Base-by-base conservation (phyloP, 78 protist species). In the Polysphondylium violaceum region DNA sequence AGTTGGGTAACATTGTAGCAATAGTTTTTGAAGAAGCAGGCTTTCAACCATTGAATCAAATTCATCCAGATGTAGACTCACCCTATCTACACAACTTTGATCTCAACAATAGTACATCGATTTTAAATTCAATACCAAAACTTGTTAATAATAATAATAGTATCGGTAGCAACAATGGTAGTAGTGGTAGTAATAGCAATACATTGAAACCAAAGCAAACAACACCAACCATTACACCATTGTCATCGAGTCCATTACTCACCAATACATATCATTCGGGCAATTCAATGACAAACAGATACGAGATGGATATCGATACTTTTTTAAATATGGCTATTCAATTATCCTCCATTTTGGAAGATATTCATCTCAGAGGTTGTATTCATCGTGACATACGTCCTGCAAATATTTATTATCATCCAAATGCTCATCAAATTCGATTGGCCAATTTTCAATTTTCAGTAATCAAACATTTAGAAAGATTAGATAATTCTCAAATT, bases 371-470 rank as follows among this genome's bases (percentile, higher is more conserved):
- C 14, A 43, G 71, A 36, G 88, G 88, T 4, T 78, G 88, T 65
- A 78, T 78, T 16, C 88, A 78, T 47, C 16, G 88, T n/a, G 88
- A 78, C 35, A 64, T 78, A 38, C 25, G 88, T 35, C 88, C 88
- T n/a, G 27, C 72, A 27, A 78, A 78, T 65, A 65, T 78, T 3
- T 78, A 78, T 36, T 35, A 64, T 9, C 58, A 76, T 21, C 35
- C 76, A 7, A 38, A 63, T n/a, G n/a, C n/a, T 27, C 31, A 55
- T 36, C 61, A 19, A 19, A 75, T 78, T n/a, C 19, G 55, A 14
- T 50, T 78, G 60, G 88, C 88, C 5, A 78, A 78, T 50, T 78
- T 78, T 65, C 88, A 78, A 36, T 78, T 43, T 36, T 78, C 88
- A 38, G 71, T 78, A 3, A 16, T 78, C 9, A 78, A 78, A 64